Conservation (phyloP, 768 basidiomycete species). For the Suillus paluster region DNA sequence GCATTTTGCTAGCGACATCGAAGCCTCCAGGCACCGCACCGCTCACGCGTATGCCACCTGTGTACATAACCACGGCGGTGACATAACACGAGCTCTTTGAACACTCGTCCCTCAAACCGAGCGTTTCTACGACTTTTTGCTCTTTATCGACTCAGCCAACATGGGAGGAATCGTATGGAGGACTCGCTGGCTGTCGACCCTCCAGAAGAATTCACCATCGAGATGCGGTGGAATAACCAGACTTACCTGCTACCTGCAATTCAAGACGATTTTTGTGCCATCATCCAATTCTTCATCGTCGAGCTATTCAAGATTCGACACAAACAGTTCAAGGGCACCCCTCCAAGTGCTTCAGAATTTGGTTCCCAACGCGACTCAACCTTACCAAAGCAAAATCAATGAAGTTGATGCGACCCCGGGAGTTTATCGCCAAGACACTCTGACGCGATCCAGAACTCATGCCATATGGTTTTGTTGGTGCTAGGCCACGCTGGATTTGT, state of each 20-base stretch:
- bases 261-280: no score
- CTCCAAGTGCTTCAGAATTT: no score
- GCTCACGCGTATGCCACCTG: constrained; percentile 94
- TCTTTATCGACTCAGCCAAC: constrained; percentile 97
- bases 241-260: no score
- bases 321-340: no score
- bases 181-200: constrained; percentile 72
- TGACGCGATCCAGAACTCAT: constrained; percentile 89
- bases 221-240: no score
- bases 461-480: constrained; percentile 53
- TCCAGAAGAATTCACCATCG: constrained; percentile 69
- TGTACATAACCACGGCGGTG: constrained; percentile 93
- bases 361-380: constrained; percentile 65
- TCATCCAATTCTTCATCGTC: no score
- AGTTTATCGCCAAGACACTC: constrained; percentile 80
- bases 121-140: constrained; percentile 89
- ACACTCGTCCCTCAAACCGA: constrained; percentile 86
- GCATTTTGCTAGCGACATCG: constrained; percentile 91
- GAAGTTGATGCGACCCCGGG: constrained; percentile 71
- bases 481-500: constrained; percentile 68
- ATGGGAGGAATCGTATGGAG: constrained; percentile 88
- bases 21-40: constrained; percentile 95
- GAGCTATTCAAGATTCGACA: no score
- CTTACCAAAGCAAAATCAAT: constrained; percentile 66
- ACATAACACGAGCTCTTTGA: constrained; percentile 96